Base-by-base conservation (phyloP, 2,329 filamentous ascomycete species). In the Drechslerella dactyloides region DNA sequence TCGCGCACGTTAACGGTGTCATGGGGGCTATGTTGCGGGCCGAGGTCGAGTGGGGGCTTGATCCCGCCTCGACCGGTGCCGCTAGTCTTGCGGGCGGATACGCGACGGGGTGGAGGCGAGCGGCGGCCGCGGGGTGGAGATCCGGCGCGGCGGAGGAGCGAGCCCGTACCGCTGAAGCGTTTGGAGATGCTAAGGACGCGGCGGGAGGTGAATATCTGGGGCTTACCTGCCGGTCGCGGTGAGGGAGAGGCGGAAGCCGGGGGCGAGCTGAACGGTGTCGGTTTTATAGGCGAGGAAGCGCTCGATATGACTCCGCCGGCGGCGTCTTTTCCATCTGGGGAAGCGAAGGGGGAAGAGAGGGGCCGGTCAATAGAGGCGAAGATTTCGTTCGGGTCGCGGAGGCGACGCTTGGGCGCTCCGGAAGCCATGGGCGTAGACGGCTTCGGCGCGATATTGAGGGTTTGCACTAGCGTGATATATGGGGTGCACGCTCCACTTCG, bases 1-100 rank as follows among this genome's bases (percentile, higher is more conserved):
- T 77, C 76, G 23, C 76, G 73, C 23, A 77, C 76, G 55, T 75
- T 76, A 15, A 75, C 64, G 11, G 75, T 76, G 63, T 77, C 75
- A 33, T 75, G 74, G 13, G 74, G 56, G n/a, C 75, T 74, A 15
- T 70, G 73, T 8, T 75, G 72, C 1, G 73, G 74, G 1, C 76
- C 76, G 11, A 77, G 69, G 48, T 77, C 76, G 1, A 77, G 13
- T 7, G 68, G 68, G 24, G 68, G 68, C 42, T 72, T 72, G n/a
- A 72, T 72, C 19, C 68, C 68, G 8, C 68, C 68, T 37, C 42
- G 27, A 11, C 68, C 60, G 35, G 44, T 21, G 8, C 33, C 58
- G 30, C 65, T 70, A 15, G 54, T 51, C 62, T 72, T 72, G 23
- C 68, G 68, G 37, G 54, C 55, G 3, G 68, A 72, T 15, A 51